Percentiles rank a stretch among this genome's conserved stretches.
These are phyloP conservation scores for Candida sanyaensis DNA, from an alignment of 1,139 yeast species.

Conservation along the genomic window DNA sequence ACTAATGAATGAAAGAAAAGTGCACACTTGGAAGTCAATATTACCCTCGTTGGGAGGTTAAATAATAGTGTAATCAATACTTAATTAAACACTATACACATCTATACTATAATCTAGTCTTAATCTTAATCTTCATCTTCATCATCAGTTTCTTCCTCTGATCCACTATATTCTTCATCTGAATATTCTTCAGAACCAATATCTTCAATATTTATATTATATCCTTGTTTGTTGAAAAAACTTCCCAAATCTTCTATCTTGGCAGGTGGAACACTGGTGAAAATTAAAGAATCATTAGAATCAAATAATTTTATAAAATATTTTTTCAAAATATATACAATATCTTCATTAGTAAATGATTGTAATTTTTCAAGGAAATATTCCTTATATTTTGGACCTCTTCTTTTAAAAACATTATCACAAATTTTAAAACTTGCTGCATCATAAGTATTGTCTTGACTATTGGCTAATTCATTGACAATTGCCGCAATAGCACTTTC, in stretches of 20 bases:
- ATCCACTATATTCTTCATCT: conserved; percentile 11
- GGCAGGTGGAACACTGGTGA: conserved; percentile 73
- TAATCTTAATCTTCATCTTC: conserved; percentile 1
- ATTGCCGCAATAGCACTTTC: conserved; percentile 77
- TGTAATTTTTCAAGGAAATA: conserved; percentile 51
- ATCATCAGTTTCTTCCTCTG: conserved; percentile 7
- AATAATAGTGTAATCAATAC: no score
- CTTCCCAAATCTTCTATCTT: conserved; percentile 50
- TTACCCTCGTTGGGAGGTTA: no score
- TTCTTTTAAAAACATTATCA: conserved; percentile 64
- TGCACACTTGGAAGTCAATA: no score
- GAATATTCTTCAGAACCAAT: conserved; percentile 28
- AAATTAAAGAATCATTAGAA: conserved; percentile 55
- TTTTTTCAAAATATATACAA: conserved; percentile 54
- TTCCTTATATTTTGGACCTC: conserved; percentile 66
- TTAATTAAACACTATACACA: no score
- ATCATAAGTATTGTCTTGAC: conserved; percentile 57
- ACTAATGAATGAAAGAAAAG: no score
- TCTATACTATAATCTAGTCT: neutral
- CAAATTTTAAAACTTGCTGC: conserved; percentile 69
- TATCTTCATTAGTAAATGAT: conserved; percentile 56
- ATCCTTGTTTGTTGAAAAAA: conserved; percentile 58
- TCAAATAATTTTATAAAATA: conserved; percentile 68
- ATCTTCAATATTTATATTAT: conserved; percentile 59
- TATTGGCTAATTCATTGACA: conserved; percentile 68